Conservation (phyloP, 441 rosid genomes). For the Erodium texanum region DNA sequence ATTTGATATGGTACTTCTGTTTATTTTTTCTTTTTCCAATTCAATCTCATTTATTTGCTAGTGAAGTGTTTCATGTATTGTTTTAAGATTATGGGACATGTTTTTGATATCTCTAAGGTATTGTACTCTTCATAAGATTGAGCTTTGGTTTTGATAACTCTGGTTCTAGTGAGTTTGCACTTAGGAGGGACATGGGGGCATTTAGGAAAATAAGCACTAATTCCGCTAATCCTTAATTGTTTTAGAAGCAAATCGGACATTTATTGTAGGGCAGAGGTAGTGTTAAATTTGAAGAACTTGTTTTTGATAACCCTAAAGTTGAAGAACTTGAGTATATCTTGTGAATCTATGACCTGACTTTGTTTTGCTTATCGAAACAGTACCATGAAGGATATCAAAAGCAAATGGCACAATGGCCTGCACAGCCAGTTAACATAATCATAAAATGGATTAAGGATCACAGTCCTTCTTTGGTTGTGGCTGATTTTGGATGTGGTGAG, state of each 20-base stretch:
- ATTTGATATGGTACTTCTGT: slow-evolving; percentile 55
- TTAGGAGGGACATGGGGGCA: neutral
- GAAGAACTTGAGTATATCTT: neutral
- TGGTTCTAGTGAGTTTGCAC: neutral
- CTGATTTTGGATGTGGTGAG: slow-evolving; percentile 98
- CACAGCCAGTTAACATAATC: slow-evolving; percentile 64
- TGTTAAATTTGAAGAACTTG: neutral
- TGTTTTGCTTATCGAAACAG: slow-evolving; percentile 33
- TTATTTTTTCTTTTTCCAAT: too few relatives aligned
- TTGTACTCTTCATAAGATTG: neutral
- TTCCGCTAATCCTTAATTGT: too few relatives aligned
- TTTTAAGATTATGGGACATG: neutral
- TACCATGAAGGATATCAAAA: slow-evolving; percentile 91
- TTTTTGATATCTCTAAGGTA: neutral
- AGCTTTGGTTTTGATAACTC: neutral
- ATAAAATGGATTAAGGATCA: slow-evolving; percentile 54
- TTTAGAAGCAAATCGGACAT: neutral
- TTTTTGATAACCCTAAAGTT: too few relatives aligned
- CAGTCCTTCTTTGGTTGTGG: slow-evolving; percentile 63
- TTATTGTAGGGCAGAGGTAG: neutral
- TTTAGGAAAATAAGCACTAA: too few relatives aligned
- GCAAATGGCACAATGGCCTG: slow-evolving; percentile 96
- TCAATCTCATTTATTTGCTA: neutral
- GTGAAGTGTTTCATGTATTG: neutral
- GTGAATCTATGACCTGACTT: slow-evolving; percentile 9